phyloP scores from a whole-genome alignment of 495 filamentous ascomycete genomes.

The Hyaloscypha variabilis region DNA sequence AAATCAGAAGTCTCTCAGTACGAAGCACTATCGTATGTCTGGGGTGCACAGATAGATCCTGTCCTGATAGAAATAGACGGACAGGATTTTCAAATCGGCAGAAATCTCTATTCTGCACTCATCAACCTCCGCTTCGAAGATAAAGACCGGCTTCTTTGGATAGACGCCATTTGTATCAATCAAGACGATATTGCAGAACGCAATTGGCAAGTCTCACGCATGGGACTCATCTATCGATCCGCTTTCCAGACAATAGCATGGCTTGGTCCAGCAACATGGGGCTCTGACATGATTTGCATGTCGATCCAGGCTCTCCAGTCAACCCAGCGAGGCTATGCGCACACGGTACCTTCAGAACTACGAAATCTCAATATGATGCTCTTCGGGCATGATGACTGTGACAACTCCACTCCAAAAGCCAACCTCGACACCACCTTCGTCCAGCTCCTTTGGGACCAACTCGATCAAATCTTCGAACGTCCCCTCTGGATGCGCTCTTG shows the following conservation, averaged over 20 bases:
- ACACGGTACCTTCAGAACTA: not conserved
- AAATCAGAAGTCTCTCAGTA: not conserved
- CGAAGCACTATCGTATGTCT: constrained; percentile 2
- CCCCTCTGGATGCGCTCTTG: not conserved
- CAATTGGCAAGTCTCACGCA: not conserved
- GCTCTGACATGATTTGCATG: not conserved
- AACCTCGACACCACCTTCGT: not conserved
- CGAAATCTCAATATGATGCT: not conserved
- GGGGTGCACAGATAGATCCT: not conserved
- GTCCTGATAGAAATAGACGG: not conserved
- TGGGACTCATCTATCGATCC: constrained; percentile 1
- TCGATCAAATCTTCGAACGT: not conserved
- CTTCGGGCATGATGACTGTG: not conserved
- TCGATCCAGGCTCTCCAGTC: not conserved
- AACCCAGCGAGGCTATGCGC: not conserved
- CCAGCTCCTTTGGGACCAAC: not conserved
- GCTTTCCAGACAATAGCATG: not conserved
- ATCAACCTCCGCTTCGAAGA: not conserved
- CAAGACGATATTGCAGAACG: not conserved
- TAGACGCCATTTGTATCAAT: too few species aligned
- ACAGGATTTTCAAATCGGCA: not conserved
- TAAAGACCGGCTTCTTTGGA: not conserved
- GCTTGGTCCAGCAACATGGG: not conserved
- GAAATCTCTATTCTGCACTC: not conserved
- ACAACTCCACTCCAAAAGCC: not conserved